Base-by-base conservation (phyloP, 2,329 filamentous ascomycete species). In the Trichophyton simii region DNA sequence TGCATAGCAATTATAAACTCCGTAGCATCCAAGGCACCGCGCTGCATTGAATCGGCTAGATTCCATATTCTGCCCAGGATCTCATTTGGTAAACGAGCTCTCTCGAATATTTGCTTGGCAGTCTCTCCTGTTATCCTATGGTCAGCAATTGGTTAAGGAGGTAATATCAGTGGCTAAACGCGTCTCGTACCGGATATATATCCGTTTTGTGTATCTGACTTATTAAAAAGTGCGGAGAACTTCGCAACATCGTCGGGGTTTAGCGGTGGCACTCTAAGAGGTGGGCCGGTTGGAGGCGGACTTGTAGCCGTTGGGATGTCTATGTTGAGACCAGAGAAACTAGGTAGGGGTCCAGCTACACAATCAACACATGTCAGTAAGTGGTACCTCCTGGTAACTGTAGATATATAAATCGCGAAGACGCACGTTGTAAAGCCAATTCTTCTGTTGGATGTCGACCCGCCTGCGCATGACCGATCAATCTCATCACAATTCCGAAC, bases 1-100 rank as follows among this genome's bases (percentile, higher is more conserved):
- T 99, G 94, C 94, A 99, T 99, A 54, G 94, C 94, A 70, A 99
- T 95, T 71, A 96, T 88, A 72, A 99, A 99, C 69, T 97, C 94
- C 13, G 91, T 92, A 68, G 86, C 81, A 62, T 91, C 88, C 41
- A 99, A 80, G 36, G 87, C 85, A 58, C 94, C 94, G 60, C 91
- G 85, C 75, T 96, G 91, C 74, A 96, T 91, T 0, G 90, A 94
- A 72, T 99, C 94, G 22, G 91, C 88, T 64, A 99, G 81, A 68
- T 88, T 91, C 94, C 94, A 99, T 77, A 99, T 96, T 67, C 88
- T 86, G n/a, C 91, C 91, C 36, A 99, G 80, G 9, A 88, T 82
- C 68, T 97, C 91, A 72, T 95, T 96, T 3, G 92, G 88, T 65
- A 99, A 77, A 61, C 88, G 86, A 0, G 92, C 92, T 72, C 91